Base-by-base conservation (phyloP, 768 basidiomycete genomes). In the Peribolospora baueri region DNA sequence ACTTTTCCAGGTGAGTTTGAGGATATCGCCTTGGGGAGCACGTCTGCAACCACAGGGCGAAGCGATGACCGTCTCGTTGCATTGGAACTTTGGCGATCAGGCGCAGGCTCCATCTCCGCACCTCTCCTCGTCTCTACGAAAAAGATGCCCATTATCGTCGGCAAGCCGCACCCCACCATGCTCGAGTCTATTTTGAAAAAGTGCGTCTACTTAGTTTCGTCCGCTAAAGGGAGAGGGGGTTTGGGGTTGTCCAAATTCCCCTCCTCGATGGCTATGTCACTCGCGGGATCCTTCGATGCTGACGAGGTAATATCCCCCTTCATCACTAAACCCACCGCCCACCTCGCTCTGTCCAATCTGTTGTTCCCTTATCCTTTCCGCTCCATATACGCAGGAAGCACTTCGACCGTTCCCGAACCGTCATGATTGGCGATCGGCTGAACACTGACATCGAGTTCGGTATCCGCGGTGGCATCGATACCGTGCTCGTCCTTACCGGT, bases 371-470 rank as follows among this genome's bases (percentile, higher is more conserved):
- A 36, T 39, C n/a, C 37, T 40, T 39, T 49, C 25, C 38, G 39
- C n/a, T 48, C 25, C 56, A 40, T 11, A 46, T 25, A 11, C 6
- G 9, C 59, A 93, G 88, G 67, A 78, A 90, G 61, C 66, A 82
- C 50, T 88, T 85, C 65, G 82, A 97, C 68, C 84, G 84, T 47
- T 70, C 74, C 57, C 72, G 79, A 53, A 88, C 90, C 11, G 78
- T 97, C 65, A 95, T 98, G 86, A 73, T 97, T 48, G 91, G 91
- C 46, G 91, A 98, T 69, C 77, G 91, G 57, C 73, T 98, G 60
- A 82, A 84, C 66, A 97, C 93, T 5, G 91, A 98, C 68, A 95
- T 98, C 61, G 69, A 82, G 52, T 98, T 97, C 63, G 93, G 91
- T 51, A 75, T 84, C 65, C 75, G 76, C 49, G 85, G 86, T 46